phyloP scores from a whole-genome alignment of 2,329 filamentous ascomycete genomes.

The Microcera coccophila region DNA sequence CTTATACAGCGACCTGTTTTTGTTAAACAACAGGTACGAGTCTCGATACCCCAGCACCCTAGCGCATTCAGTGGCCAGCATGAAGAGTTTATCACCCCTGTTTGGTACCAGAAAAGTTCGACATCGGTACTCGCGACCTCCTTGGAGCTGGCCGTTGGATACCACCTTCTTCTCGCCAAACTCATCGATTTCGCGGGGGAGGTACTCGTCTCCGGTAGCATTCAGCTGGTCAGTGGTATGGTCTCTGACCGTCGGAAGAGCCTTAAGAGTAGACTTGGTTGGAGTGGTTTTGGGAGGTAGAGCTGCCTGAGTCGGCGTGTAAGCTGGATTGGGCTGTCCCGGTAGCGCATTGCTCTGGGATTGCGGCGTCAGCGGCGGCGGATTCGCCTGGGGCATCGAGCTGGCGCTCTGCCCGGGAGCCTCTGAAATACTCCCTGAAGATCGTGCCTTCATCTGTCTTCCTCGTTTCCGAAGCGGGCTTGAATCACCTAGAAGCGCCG shows the following conservation, averaged over 20 bases:
- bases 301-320: constrained; percentile 38
- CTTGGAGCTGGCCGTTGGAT: constrained; percentile 73
- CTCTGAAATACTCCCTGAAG: constrained; percentile 50
- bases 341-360: constrained; percentile 46
- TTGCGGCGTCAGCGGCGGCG: constrained; percentile 54
- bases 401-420: constrained; percentile 52
- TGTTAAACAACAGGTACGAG: constrained; percentile 98
- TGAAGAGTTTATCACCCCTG: constrained; percentile 90
- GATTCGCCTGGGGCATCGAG: constrained; percentile 35
- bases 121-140: constrained; percentile 84
- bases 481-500: constrained; percentile 40
- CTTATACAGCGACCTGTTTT: constrained; percentile 93
- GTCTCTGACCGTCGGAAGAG: constrained; percentile 89
- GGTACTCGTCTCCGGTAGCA: constrained; percentile 85
- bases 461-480: constrained; percentile 53
- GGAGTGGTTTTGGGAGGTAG: constrained; percentile 76
- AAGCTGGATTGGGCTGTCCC: constrained; percentile 39
- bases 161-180: constrained; percentile 93
- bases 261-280: constrained; percentile 82
- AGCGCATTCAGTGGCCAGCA: constrained; percentile 97
- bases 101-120: constrained; percentile 90
- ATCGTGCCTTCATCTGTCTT: constrained; percentile 59
- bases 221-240: constrained; percentile 96
- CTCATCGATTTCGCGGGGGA: constrained; percentile 89
- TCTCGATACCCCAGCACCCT: constrained; percentile 91